These are phyloP conservation scores for Fonsecaea pedrosoi DNA, from an alignment of 2,329 filamentous ascomycete species.

Conservation along the genomic window DNA sequence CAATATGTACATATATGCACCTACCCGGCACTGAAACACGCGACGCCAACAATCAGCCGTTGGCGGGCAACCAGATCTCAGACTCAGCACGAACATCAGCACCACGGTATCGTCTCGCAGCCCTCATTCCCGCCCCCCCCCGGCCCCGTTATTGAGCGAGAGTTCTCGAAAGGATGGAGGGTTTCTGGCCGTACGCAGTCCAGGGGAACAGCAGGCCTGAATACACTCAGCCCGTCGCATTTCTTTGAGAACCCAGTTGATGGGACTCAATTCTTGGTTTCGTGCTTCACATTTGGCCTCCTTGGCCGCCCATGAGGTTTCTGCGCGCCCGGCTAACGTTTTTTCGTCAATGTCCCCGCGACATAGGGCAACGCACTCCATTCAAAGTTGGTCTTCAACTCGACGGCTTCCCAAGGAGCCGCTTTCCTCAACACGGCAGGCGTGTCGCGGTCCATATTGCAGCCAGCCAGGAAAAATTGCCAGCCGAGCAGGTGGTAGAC, in stretches of 20 bases:
- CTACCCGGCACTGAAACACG: background rate
- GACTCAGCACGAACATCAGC: background rate
- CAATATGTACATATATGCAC: background rate
- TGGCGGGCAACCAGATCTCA: background rate
- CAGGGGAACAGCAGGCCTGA: background rate
- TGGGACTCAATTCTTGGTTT: background rate
- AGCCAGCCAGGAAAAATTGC: conserved; percentile 61
- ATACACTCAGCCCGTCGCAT: background rate
- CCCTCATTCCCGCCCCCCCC: background rate
- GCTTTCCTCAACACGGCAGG: conserved; percentile 51
- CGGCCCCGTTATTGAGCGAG: background rate
- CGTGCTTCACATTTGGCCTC: background rate
- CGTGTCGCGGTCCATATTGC: conserved; percentile 59
- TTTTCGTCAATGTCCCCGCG: conserved; percentile 50
- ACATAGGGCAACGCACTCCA: conserved; percentile 51
- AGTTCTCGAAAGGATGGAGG: background rate
- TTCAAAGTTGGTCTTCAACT: conserved; percentile 53
- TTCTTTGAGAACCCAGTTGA: background rate
- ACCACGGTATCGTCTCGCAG: background rate
- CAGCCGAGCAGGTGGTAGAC: conserved; percentile 57
- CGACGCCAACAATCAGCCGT: background rate
- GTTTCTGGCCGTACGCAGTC: background rate
- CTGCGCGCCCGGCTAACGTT: background rate
- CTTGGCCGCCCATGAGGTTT: background rate
- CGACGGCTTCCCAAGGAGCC: conserved; percentile 57